Evolutionary conservation across 148 eudicot genomes (phyloP).

Genomic region (Spergularia bocconei): DNA sequence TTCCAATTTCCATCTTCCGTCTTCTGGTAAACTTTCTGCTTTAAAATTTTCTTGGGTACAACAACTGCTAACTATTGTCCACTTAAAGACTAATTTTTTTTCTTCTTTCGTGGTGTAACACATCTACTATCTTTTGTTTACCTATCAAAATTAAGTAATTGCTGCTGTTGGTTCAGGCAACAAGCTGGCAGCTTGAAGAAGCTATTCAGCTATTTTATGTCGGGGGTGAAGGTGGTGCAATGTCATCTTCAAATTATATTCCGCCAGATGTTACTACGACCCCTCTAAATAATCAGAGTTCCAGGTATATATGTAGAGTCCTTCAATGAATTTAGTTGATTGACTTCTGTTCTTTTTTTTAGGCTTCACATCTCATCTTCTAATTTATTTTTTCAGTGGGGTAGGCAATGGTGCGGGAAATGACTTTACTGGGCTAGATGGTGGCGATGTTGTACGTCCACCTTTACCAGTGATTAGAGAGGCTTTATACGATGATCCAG

Average conservation of each 20-base stretch:
- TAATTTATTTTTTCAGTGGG: conserved; percentile 41
- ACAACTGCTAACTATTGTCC: not conserved
- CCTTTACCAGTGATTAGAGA: conserved; percentile 94
- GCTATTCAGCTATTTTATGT: conserved; percentile 91
- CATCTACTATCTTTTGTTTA: not conserved
- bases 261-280: conserved; percentile 42
- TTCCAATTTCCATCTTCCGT: not conserved
- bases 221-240: conserved; percentile 66
- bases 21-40: not conserved
- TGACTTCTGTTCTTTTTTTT: not conserved
- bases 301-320: conserved; percentile 41
- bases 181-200: conserved; percentile 96
- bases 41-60: not conserved
- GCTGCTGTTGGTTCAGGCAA: conserved; percentile 51
- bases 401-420: conserved; percentile 31
- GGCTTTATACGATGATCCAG: conserved; percentile 70
- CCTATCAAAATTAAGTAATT: not conserved
- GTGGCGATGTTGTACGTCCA: conserved; percentile 61
- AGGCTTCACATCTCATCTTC: conserved; percentile 11
- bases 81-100: not conserved
- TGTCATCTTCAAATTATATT: conserved; percentile 36
- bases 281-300: conserved; percentile 34
- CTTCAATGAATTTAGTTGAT: not conserved
- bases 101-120: not conserved
- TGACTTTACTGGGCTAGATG: conserved; percentile 30